Evolutionary conservation across 352 stramenopile genomes (phyloP), one percentile per base, ranked within the genome.

Genomic region (Globisporangium perplexum): DNA sequence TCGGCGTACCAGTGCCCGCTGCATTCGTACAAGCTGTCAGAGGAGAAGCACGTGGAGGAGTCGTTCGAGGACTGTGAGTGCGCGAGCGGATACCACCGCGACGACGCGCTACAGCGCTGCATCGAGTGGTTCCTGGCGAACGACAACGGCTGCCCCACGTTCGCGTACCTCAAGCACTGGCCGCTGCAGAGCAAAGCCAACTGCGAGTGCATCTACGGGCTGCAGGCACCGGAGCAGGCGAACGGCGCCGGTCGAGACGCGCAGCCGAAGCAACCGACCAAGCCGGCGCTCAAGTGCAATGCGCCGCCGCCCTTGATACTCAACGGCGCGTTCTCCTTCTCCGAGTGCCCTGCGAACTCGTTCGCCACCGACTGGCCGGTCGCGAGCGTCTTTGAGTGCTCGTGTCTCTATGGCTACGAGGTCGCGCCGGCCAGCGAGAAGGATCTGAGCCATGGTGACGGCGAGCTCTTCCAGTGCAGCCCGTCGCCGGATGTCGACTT

Each of bases 111-210:
- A 22, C 50, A 67, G 23, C 57, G 62, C 15, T 93, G 83, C 51
- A 64, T 87, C 23, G 68, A 79, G 43, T 90, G 78, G 78, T 80
- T 88, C 42, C 55, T 88, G 43, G 58, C 75, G 26, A 83, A 89
- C 44, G 69, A 78, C 10, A 90, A 88, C 42, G 50, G 66, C 0
- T 93, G 83, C 28, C 83, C 83, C 7, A 35, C 65, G 15, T 83
- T 71, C 44, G 70, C 78, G 5, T 74, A 84, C 26, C 68, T 90
- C 36, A 78, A 60, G 10, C 80, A 83, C 33, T 93, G 83, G 83
- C 81, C 81, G 36, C 62, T 93, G 51, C 77, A 92, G 60, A 88
- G 74, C 49, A 81, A 73, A 23, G 65, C 68, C 22, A 91, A 88
- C 39, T 91, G 81, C 61, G 68, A 85, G 45, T 91, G 81, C 50